phyloP scores from a whole-genome alignment of 495 filamentous ascomycete genomes.

The Parathielavia appendiculata region DNA sequence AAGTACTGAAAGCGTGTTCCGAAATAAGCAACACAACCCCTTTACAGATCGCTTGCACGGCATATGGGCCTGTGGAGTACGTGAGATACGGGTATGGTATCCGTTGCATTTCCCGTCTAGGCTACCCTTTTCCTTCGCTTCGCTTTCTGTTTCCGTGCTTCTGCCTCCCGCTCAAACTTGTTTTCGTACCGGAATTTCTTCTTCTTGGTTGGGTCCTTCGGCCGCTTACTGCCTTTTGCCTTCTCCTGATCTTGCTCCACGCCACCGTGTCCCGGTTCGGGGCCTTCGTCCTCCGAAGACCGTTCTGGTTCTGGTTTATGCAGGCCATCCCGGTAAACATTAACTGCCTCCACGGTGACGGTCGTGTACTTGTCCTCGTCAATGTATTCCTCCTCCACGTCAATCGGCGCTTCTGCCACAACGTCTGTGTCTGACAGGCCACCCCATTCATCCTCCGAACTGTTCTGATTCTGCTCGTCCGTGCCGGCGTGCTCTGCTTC shows the following conservation, averaged over 20 bases:
- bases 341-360: slow-evolving; percentile 89
- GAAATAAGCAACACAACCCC: slow-evolving; percentile 12
- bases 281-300: slow-evolving; percentile 41
- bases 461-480: slow-evolving; percentile 30
- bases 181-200: slow-evolving; percentile 90
- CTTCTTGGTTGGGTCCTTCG: slow-evolving; percentile 59
- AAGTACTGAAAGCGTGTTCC: slow-evolving; percentile 10
- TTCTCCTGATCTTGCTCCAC: slow-evolving; percentile 31
- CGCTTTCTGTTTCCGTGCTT: slow-evolving; percentile 59
- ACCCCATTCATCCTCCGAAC: slow-evolving; percentile 55
- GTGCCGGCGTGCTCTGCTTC: slow-evolving; percentile 49
- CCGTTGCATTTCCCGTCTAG: background rate
- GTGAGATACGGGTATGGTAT: background rate
- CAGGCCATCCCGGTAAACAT: slow-evolving; percentile 66
- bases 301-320: slow-evolving; percentile 45
- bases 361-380: slow-evolving; percentile 94
- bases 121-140: slow-evolving; percentile 43
- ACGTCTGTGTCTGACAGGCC: slow-evolving; percentile 50
- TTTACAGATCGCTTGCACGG: background rate
- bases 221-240: slow-evolving; percentile 40
- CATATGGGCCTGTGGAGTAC: background rate
- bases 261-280: slow-evolving; percentile 30
- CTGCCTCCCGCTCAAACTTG: slow-evolving; percentile 66
- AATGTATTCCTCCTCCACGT: slow-evolving; percentile 88
- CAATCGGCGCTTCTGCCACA: slow-evolving; percentile 41